Percentiles rank a stretch among this genome's conserved stretches.
Evolutionary conservation across 2,329 filamentous ascomycete genomes (phyloP).

Genomic region (Coniochaeta pulveracea): DNA sequence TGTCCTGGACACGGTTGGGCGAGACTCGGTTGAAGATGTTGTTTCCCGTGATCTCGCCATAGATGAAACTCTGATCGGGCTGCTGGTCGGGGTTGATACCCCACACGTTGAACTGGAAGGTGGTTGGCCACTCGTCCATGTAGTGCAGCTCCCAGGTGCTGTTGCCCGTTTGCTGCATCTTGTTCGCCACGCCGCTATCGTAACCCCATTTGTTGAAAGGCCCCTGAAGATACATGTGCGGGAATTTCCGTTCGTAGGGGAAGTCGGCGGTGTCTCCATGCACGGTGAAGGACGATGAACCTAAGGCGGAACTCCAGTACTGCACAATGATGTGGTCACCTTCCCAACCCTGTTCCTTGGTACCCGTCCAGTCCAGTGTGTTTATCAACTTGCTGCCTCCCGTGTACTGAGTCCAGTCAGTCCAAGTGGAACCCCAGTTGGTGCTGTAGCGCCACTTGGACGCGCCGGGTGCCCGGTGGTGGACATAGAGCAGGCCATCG

Average conservation of each 20-base stretch:
- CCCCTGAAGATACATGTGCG: constrained; percentile 52
- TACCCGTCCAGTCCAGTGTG: constrained; percentile 44
- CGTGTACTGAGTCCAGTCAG: constrained; percentile 44
- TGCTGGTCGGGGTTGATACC: constrained; percentile 52
- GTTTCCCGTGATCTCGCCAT: constrained; percentile 51
- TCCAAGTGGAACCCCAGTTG: constrained; percentile 49
- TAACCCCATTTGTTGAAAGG: constrained; percentile 54
- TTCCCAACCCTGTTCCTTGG: constrained; percentile 42
- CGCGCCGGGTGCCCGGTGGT: constrained; percentile 49
- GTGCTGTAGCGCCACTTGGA: constrained; percentile 52
- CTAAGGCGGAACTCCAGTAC: constrained; percentile 48
- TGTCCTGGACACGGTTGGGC: constrained; percentile 41
- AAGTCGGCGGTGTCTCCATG: constrained; percentile 38
- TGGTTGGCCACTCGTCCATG: constrained; percentile 51
- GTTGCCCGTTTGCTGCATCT: constrained; percentile 34
- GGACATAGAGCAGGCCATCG: constrained; percentile 28
- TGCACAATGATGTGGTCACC: constrained; percentile 52
- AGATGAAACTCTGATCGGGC: constrained; percentile 47
- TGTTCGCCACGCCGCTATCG: constrained; percentile 44
- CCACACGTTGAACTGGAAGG: constrained; percentile 54
- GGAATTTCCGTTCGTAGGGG: constrained; percentile 35
- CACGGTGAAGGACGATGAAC: constrained; percentile 48
- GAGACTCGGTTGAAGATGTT: constrained; percentile 49
- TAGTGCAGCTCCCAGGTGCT: constrained; percentile 47
- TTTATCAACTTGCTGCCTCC: constrained; percentile 35